phyloP scores from a whole-genome alignment of 805 yeast species.

The Nakazawaea pomicola region DNA sequence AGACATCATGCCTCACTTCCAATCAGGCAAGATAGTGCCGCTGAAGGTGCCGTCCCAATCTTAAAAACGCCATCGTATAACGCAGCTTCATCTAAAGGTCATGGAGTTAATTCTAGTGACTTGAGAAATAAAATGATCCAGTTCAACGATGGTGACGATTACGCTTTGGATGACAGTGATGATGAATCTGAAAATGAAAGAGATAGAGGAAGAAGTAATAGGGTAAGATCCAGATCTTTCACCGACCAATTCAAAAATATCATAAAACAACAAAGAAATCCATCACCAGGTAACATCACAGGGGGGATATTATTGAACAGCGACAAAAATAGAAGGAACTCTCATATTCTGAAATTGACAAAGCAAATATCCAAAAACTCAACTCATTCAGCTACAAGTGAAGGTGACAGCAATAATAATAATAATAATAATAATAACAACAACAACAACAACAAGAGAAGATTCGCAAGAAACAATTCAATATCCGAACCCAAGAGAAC shows the following conservation, averaged over 20 bases:
- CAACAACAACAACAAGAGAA: constrained; percentile 4
- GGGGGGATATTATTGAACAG: constrained; percentile 14
- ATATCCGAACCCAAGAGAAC: constrained; percentile 13
- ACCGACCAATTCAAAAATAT: constrained; percentile 37
- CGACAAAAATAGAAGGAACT: constrained; percentile 7
- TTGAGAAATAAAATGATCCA: constrained; percentile 13
- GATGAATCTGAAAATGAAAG: constrained; percentile 1
- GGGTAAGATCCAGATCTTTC: constrained; percentile 32
- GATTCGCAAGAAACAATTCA: constrained; percentile 3
- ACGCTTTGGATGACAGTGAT: constrained; percentile 4
- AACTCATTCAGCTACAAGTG: constrained; percentile 4
- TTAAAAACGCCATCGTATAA: not conserved
- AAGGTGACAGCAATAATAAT: constrained; percentile 10
- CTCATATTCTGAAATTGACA: constrained; percentile 18
- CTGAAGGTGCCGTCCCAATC: not conserved
- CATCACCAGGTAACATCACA: constrained; percentile 13
- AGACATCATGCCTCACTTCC: constrained; percentile 30
- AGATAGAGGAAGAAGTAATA: not conserved
- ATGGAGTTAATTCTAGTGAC: constrained; percentile 10
- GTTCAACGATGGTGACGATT: constrained; percentile 11
- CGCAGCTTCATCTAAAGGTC: not conserved
- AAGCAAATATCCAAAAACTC: constrained; percentile 27
- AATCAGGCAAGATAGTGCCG: constrained; percentile 21
- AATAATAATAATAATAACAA: not conserved
- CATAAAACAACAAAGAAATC: constrained; percentile 27